Evolutionary conservation across 805 yeast species (phyloP).

Genomic region (Isabelozyma heimii): DNA sequence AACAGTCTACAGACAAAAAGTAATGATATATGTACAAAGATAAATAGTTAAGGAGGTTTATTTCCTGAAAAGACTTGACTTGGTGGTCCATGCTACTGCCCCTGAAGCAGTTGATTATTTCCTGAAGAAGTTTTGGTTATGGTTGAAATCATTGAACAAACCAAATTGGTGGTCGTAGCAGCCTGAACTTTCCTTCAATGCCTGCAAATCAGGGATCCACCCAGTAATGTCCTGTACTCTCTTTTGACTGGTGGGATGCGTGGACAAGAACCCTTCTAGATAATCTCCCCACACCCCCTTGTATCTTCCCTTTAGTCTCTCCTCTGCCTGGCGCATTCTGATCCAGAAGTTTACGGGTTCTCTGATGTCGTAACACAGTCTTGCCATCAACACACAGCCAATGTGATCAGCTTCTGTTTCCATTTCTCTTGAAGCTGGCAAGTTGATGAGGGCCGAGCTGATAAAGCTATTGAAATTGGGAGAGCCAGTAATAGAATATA

Average conservation of each 20-base stretch:
- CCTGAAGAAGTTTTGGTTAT: slow-evolving; percentile 5
- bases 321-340: slow-evolving; percentile 56
- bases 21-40: background rate
- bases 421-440: slow-evolving; percentile 76
- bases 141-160: slow-evolving; percentile 11
- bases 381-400: slow-evolving; percentile 87
- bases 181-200: slow-evolving; percentile 37
- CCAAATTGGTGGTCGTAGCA: slow-evolving; percentile 21
- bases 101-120: too few relatives aligned
- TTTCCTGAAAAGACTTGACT: too few relatives aligned
- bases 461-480: slow-evolving; percentile 21
- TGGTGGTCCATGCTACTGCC: too few relatives aligned
- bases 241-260: slow-evolving; percentile 84
- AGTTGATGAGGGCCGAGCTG: slow-evolving; percentile 4
- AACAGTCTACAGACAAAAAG: too few relatives aligned
- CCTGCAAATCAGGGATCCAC: slow-evolving; percentile 65
- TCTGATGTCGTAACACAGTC: slow-evolving; percentile 79
- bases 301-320: slow-evolving; percentile 33
- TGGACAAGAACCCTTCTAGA: slow-evolving; percentile 65
- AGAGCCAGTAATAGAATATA: slow-evolving; percentile 61
- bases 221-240: slow-evolving; percentile 65
- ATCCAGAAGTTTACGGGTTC: slow-evolving; percentile 80
- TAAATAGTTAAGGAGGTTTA: too few relatives aligned
- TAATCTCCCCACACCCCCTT: slow-evolving; percentile 17
- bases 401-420: slow-evolving; percentile 96